Evolutionary conservation across 495 filamentous ascomycete species (phyloP).

Genomic region (Usnea hakonensis): DNA sequence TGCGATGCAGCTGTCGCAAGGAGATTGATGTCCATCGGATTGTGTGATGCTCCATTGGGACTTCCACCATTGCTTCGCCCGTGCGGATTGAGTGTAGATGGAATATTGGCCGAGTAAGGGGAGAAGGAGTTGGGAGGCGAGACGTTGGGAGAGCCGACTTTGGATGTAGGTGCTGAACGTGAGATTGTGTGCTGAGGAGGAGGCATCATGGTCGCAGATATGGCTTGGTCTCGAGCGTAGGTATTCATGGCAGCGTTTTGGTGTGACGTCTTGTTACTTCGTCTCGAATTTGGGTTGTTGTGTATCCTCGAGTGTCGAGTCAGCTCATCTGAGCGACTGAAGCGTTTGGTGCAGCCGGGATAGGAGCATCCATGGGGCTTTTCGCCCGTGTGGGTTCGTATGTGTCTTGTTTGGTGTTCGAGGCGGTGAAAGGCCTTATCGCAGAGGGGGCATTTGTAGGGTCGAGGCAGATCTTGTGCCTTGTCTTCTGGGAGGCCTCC

Average conservation of each 20-base stretch:
- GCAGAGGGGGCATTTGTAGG: conserved; percentile 97
- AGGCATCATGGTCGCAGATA: conserved; percentile 61
- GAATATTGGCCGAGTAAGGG: conserved; percentile 60
- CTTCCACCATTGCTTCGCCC: conserved; percentile 46
- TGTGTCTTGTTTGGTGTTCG: conserved; percentile 96
- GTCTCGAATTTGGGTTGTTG: conserved; percentile 93
- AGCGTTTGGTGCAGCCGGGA: conserved; percentile 93
- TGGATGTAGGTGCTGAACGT: conserved; percentile 82
- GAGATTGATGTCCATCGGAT: conserved; percentile 69
- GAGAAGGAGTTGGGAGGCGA: conserved; percentile 89
- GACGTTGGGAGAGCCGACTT: conserved; percentile 86
- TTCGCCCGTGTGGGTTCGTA: conserved; percentile 95
- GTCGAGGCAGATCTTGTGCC: conserved; percentile 78
- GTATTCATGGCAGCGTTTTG: conserved; percentile 46
- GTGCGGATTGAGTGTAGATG: conserved; percentile 58
- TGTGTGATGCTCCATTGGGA: conserved; percentile 28
- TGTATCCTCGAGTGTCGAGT: conserved; percentile 97
- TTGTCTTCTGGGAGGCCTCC: conserved; percentile 56
- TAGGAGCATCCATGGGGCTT: conserved; percentile 95
- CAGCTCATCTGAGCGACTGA: conserved; percentile 93
- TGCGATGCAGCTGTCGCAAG: conserved; percentile 86
- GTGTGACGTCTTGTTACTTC: conserved; percentile 74
- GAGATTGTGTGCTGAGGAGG: conserved; percentile 68
- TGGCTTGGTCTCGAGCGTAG: conserved; percentile 39
- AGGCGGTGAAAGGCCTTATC: conserved; percentile 98